Evolutionary conservation across 2,329 filamentous ascomycete genomes (phyloP).

Genomic region (Cadophora sp.): DNA sequence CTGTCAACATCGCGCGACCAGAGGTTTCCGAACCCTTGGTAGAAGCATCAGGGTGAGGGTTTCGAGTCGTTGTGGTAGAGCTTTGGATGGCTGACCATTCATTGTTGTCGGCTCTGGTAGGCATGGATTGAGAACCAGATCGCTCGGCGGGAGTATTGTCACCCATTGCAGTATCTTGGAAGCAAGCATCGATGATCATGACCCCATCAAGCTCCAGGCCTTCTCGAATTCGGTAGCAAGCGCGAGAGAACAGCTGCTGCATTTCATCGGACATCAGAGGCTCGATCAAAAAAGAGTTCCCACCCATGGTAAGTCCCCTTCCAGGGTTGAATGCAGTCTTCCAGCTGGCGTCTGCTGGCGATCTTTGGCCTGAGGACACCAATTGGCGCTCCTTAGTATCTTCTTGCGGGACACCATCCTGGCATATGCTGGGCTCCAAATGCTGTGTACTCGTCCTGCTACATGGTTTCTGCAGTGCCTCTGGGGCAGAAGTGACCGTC

Average conservation of each 20-base stretch:
- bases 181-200: constrained; percentile 35
- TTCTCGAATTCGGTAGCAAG: constrained; percentile 35
- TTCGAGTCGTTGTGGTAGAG: neutral
- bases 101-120: neutral
- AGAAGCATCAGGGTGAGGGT: neutral
- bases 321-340: no score
- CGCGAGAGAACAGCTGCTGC: constrained; percentile 30
- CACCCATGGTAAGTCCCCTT: no score
- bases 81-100: neutral
- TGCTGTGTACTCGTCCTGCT: neutral
- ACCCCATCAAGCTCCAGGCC: constrained; percentile 35
- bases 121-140: neutral
- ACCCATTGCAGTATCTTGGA: constrained; percentile 23
- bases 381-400: no score
- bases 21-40: neutral
- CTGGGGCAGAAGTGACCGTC: neutral
- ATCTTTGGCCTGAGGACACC: no score
- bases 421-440: no score
- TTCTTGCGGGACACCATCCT: no score
- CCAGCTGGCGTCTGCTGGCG: no score
- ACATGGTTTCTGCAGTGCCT: neutral
- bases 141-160: neutral
- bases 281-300: neutral
- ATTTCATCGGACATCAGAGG: constrained; percentile 19
- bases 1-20: neutral